These are phyloP conservation scores for Ceratocystiopsis brevicomis DNA, from an alignment of 2,329 filamentous ascomycete species.

Conservation along the genomic window DNA sequence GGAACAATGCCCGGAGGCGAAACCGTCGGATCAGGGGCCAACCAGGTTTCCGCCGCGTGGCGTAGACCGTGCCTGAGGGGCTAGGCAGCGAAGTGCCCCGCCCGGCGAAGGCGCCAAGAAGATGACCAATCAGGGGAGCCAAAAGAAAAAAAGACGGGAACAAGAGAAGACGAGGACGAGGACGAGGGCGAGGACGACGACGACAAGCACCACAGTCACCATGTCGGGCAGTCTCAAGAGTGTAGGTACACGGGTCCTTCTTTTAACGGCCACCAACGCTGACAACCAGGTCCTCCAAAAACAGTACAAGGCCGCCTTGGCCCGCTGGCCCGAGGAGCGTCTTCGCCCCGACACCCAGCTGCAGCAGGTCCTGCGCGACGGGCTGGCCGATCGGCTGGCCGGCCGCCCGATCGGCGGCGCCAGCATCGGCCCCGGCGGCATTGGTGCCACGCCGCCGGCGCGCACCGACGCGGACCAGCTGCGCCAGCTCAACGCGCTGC, in stretches of 20 bases:
- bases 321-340: constrained; percentile 43
- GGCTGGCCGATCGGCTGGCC: constrained; percentile 19
- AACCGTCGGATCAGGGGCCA: no score
- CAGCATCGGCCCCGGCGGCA: background rate
- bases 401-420: constrained; percentile 13
- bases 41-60: no score
- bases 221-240: constrained; percentile 1
- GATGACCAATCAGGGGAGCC: no score
- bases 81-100: no score
- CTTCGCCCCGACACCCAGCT: constrained; percentile 45
- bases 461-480: constrained; percentile 28
- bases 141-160: no score
- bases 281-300: constrained; percentile 22
- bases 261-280: background rate
- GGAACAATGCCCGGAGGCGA: no score
- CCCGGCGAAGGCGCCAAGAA: no score
- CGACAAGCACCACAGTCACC: background rate
- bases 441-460: constrained; percentile 7
- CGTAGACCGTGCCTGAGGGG: no score
- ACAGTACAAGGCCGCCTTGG: constrained; percentile 30
- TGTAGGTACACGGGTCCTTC: background rate
- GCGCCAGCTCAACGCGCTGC: constrained; percentile 39
- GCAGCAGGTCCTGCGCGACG: constrained; percentile 32
- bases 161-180: no score
- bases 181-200: no score